Conservation (phyloP, 75 land plant species). For the Adiantum capillusveneris region DNA sequence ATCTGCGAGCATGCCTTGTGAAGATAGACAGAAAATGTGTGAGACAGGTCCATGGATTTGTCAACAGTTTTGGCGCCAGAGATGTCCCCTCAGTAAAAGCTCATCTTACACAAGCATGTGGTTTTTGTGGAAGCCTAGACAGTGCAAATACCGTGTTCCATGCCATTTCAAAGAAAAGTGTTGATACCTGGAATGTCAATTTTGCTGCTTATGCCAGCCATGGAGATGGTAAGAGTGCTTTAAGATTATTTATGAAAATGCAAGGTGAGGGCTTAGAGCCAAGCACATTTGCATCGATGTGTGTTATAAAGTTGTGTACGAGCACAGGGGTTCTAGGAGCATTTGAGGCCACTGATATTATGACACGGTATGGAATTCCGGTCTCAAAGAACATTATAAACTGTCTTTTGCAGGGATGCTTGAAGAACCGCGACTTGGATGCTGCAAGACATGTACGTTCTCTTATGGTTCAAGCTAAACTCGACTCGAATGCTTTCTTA, state of each 20-base stretch:
- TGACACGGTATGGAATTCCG: conserved; percentile 13
- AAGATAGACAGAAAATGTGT: too few relatives aligned
- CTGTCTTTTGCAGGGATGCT: not conserved
- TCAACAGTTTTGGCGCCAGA: too few relatives aligned
- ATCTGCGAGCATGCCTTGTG: too few relatives aligned
- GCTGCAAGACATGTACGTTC: not conserved
- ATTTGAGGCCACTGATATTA: too few relatives aligned
- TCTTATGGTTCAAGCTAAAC: not conserved
- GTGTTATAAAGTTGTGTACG: too few relatives aligned
- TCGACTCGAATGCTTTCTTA: not conserved
- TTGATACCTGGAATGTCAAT: conserved; percentile 32
- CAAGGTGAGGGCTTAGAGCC: too few relatives aligned
- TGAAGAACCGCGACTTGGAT: not conserved
- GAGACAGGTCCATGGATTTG: too few relatives aligned
- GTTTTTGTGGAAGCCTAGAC: conserved; percentile 22
- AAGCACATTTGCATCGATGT: too few relatives aligned
- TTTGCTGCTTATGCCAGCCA: conserved; percentile 23
- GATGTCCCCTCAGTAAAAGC: too few relatives aligned
- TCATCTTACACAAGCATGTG: conserved; percentile 24
- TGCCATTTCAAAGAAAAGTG: conserved; percentile 14
- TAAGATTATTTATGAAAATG: too few relatives aligned
- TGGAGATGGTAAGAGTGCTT: conserved; percentile 13
- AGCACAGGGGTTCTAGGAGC: too few relatives aligned
- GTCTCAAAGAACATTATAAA: not conserved
- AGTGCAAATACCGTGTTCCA: conserved; percentile 20